Evolutionary conservation across 2,329 filamentous ascomycete genomes (phyloP).

Genomic region (Cladorrhinum sp.): DNA sequence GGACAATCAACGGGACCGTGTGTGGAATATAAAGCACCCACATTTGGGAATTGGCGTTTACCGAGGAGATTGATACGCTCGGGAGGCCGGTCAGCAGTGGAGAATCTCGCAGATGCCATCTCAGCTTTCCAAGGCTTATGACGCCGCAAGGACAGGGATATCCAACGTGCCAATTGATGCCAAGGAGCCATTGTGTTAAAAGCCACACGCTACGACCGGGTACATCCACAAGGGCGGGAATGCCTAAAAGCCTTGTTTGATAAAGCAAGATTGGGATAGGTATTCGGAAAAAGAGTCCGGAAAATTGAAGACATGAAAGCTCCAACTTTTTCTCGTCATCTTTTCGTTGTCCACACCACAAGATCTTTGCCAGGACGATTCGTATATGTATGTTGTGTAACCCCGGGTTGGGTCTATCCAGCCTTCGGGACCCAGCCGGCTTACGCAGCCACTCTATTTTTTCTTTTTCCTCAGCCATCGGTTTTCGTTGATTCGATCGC

Average conservation of each 20-base stretch:
- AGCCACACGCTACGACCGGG: conserved; percentile 8
- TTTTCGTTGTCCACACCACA: not conserved
- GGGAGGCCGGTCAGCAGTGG: conserved; percentile 5
- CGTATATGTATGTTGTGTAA: not conserved
- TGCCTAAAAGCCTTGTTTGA: not conserved
- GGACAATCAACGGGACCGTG: not conserved
- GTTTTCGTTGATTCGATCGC: conserved; percentile 1
- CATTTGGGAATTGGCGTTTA: not conserved
- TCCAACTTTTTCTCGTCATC: not conserved
- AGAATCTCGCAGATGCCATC: conserved; percentile 17
- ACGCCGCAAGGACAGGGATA: conserved; percentile 23
- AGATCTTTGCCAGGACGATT: not conserved
- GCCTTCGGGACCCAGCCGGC: conserved; percentile 1
- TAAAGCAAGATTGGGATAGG: not conserved
- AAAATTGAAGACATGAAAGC: not conserved
- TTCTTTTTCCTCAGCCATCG: not conserved
- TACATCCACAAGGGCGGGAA: conserved; percentile 11
- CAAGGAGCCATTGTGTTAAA: conserved; percentile 5
- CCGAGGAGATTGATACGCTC: conserved; percentile 8
- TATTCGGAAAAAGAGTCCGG: not conserved
- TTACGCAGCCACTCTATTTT: conserved; percentile 7
- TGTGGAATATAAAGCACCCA: conserved; percentile 8
- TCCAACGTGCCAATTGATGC: not conserved
- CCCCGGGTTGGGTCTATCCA: not conserved
- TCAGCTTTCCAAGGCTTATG: conserved; percentile 22